phyloP scores from a whole-genome alignment of 306 rosid species.

The Cucumis melo region DNA sequence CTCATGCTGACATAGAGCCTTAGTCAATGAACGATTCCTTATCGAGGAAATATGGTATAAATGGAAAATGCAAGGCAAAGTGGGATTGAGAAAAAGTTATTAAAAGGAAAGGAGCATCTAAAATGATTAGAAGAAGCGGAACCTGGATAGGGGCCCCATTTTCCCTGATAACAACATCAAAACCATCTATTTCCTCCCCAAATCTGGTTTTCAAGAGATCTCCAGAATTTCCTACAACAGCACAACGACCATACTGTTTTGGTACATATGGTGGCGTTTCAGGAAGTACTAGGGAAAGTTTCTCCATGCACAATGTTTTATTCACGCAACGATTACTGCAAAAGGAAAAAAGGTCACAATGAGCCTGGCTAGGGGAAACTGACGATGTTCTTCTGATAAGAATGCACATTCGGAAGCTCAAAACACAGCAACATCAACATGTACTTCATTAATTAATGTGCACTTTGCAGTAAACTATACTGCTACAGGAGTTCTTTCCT shows the following conservation, averaged over 20 bases:
- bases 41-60: neutral
- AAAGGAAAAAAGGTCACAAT: neutral
- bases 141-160: conserved; percentile 95
- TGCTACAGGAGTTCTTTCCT: neutral
- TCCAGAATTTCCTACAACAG: conserved; percentile 95
- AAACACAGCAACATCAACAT: neutral
- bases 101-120: neutral
- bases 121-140: conserved; percentile 8
- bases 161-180: conserved; percentile 84
- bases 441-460: neutral
- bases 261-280: conserved; percentile 82
- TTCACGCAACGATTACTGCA: conserved; percentile 75
- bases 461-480: neutral
- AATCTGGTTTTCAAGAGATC: conserved; percentile 87
- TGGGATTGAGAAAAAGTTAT: conserved; percentile 10
- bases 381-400: neutral
- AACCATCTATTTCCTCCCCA: conserved; percentile 81
- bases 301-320: conserved; percentile 68
- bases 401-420: neutral
- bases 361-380: neutral
- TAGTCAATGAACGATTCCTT: neutral
- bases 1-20: neutral
- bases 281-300: conserved; percentile 88
- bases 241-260: conserved; percentile 75
- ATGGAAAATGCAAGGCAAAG: neutral